These are phyloP conservation scores for Yamadazyma mexicana DNA, from an alignment of 1,139 yeast species.

Conservation along the genomic window DNA sequence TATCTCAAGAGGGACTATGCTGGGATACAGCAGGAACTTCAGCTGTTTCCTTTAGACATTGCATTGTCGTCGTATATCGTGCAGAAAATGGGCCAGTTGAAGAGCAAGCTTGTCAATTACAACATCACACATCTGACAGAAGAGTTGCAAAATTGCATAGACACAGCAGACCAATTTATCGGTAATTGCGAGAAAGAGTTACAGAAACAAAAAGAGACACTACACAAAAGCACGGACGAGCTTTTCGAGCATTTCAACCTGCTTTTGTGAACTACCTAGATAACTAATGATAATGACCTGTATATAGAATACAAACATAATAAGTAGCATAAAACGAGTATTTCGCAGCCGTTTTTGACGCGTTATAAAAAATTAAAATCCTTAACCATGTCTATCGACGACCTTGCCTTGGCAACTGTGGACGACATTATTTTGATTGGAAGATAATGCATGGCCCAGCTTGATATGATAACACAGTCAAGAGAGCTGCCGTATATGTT, in stretches of 20 bases:
- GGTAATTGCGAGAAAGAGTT: slow-evolving; percentile 35
- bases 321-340: too few species aligned
- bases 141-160: background rate
- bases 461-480: too few species aligned
- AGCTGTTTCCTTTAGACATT: slow-evolving; percentile 31
- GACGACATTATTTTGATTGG: too few species aligned
- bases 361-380: too few species aligned
- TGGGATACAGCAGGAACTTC: slow-evolving; percentile 21
- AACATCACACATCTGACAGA: background rate
- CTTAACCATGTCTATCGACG: too few species aligned
- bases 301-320: background rate
- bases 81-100: slow-evolving; percentile 32
- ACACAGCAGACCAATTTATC: slow-evolving; percentile 19
- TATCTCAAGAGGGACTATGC: slow-evolving; percentile 21
- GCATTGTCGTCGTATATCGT: slow-evolving; percentile 36
- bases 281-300: slow-evolving; percentile 5
- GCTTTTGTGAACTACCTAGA: too few species aligned
- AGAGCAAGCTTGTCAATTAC: slow-evolving; percentile 20
- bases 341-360: too few species aligned
- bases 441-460: too few species aligned
- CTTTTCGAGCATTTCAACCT: slow-evolving; percentile 26
- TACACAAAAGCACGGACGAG: slow-evolving; percentile 19
- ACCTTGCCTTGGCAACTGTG: too few species aligned
- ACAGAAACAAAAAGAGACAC: slow-evolving; percentile 28
- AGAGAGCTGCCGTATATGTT: too few species aligned